Evolutionary conservation across 1,284 basidiomycete species (phyloP), one percentile per base, ranked within the genome.

Genomic region (Kalmanozyma brasiliensis): DNA sequence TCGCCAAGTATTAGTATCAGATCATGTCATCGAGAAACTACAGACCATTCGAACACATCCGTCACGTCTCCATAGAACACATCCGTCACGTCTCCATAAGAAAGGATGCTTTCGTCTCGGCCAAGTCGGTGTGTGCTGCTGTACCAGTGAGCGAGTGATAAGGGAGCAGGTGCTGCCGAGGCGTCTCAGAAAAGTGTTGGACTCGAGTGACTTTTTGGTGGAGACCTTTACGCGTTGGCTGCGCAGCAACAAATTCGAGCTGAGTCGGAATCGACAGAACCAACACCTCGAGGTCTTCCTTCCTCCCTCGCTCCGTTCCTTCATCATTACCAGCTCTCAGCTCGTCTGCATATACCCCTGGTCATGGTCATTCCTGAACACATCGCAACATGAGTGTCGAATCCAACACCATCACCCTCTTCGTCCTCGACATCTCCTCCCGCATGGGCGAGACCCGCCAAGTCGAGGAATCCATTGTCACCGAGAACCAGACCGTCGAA

Each of bases 351-450:
- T 53, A 44, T 49, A 55, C 47, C 37, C 36, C 13, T n/a, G 35
- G 19, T 34, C 38, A 46, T 47, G 56, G 32, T 24, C 42, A 11
- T 35, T 17, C 47, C 17, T 29, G 24, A 22, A 37, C 19, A n/a
- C 8, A 30, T 22, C 20, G 8, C 45, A 47, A 2, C 34, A 69
- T 69, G 66, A 69, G 66, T 33, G 66, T 69, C 37, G 63, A 62
- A 43, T 53, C 58, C 14, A 71, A 66, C 29, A 58, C 68, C 19
- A 38, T 71, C 47, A 71, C 62, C 14, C 22, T 71, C 19, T 96
- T 93, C 79, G 86, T 93, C 78, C 84, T 96, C 76, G 94, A 96
- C 85, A 85, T 91, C 42, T 94, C 92, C 3, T 87, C 90, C 49
- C 89, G 91, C 35, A 95, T 96, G 93, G 89, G 87, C 17, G 87